phyloP scores from a whole-genome alignment of 2,329 filamentous ascomycete genomes.

The Fusarium vanettenii region DNA sequence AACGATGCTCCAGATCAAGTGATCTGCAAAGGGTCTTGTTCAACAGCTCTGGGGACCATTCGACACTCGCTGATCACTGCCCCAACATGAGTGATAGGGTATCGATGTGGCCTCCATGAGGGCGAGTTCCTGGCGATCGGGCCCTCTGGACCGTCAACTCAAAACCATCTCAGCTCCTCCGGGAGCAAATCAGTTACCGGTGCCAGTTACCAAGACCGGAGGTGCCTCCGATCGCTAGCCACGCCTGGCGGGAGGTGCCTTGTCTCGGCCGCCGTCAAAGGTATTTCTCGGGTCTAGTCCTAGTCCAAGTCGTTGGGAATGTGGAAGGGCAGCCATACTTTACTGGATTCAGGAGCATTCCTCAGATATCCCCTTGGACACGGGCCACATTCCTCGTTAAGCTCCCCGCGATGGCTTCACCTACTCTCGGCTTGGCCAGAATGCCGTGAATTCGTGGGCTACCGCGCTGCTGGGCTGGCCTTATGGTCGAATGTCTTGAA shows the following conservation, averaged over 20 bases:
- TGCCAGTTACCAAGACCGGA: not conserved
- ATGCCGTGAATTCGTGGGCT: conserved; percentile 9
- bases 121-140: conserved; percentile 20
- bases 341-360: conserved; percentile 31
- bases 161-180: not conserved
- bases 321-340: conserved; percentile 18
- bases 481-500: conserved; percentile 24
- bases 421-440: conserved; percentile 29
- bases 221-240: not conserved
- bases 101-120: not conserved
- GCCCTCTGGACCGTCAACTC: conserved; percentile 22
- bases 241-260: conserved; percentile 3
- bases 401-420: conserved; percentile 29
- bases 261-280: conserved; percentile 8
- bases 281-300: not conserved
- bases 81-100: not conserved
- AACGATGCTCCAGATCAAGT: conserved; percentile 12
- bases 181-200: not conserved
- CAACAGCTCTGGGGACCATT: not conserved
- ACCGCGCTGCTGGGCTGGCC: not conserved
- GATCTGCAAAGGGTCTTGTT: conserved; percentile 7
- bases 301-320: conserved; percentile 22
- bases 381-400: conserved; percentile 31
- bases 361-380: conserved; percentile 18
- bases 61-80: not conserved